Conservation (phyloP, 257 asterid genomes). For the Penstemon newberryi region DNA sequence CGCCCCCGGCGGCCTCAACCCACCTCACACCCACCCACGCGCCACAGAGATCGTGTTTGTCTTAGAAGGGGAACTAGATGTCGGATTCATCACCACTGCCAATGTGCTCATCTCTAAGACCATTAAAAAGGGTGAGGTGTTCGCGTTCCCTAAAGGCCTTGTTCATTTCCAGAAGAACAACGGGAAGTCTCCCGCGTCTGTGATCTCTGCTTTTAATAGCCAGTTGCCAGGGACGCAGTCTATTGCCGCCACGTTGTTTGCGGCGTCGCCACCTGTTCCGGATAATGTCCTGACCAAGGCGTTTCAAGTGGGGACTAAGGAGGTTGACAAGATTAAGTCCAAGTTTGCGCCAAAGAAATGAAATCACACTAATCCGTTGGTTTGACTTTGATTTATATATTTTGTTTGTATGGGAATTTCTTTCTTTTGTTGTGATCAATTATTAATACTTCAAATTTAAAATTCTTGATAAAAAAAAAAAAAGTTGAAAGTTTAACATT, state of each 20-base stretch:
- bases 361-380: not conserved
- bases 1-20: slow-evolving; percentile 68
- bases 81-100: slow-evolving; percentile 72
- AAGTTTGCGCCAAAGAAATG: slow-evolving; percentile 46
- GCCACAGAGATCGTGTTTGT: slow-evolving; percentile 65
- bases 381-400: not conserved
- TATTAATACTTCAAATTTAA: slow-evolving; percentile 7
- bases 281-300: slow-evolving; percentile 60
- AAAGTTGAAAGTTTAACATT: not conserved
- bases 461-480: not conserved
- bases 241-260: slow-evolving; percentile 52
- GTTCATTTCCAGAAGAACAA: slow-evolving; percentile 82
- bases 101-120: slow-evolving; percentile 52
- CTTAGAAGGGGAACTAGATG: slow-evolving; percentile 53
- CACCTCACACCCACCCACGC: slow-evolving; percentile 75
- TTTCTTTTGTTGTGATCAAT: not conserved
- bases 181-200: slow-evolving; percentile 49
- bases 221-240: slow-evolving; percentile 77
- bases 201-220: slow-evolving; percentile 65
- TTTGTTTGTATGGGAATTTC: not conserved
- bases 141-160: slow-evolving; percentile 61
- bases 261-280: slow-evolving; percentile 57
- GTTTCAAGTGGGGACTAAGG: slow-evolving; percentile 43
- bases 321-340: slow-evolving; percentile 51
- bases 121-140: slow-evolving; percentile 53